Evolutionary conservation across 352 stramenopile species (phyloP).

Genomic region (Phytophthora sojae): DNA sequence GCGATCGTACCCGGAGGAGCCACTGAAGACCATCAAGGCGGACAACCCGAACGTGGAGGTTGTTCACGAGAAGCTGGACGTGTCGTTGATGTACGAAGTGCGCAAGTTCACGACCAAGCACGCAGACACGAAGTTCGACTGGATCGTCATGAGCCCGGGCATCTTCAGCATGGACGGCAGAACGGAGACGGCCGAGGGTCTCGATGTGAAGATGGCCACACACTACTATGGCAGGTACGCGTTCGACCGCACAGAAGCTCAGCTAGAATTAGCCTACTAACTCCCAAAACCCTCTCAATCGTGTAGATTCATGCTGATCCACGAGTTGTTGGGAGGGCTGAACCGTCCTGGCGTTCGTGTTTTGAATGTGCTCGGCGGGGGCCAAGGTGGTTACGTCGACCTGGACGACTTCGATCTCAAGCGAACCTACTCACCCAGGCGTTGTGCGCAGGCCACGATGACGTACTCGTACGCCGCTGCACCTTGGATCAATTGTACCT

Average conservation of each 20-base stretch:
- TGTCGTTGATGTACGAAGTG: constrained; percentile 25
- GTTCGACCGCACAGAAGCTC: no score
- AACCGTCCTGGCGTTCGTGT: constrained; percentile 22
- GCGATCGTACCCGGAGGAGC: constrained; percentile 14
- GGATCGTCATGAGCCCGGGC: constrained; percentile 30
- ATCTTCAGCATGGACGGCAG: constrained; percentile 22
- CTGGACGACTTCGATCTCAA: constrained; percentile 24
- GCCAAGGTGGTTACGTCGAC: constrained; percentile 12
- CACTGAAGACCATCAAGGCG: constrained; percentile 14
- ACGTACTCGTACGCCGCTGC: constrained; percentile 18
- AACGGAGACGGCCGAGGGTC: constrained; percentile 29
- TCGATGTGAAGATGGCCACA: constrained; percentile 34
- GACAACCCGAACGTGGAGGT: constrained; percentile 25
- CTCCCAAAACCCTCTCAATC: neutral
- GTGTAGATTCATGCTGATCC: constrained; percentile 25
- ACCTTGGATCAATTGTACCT: neutral
- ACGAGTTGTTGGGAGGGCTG: constrained; percentile 18
- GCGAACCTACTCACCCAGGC: constrained; percentile 6
- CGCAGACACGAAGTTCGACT: constrained; percentile 28
- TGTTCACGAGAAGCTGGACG: constrained; percentile 22
- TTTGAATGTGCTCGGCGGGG: constrained; percentile 17
- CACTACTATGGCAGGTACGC: constrained; percentile 29
- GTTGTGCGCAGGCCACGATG: constrained; percentile 15
- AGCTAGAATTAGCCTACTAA: neutral
- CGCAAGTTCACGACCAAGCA: constrained; percentile 23